Evolutionary conservation across 371 early-diverging fungal species (phyloP), one percentile per base, ranked within the genome.

Genomic region (Mortierella sp.): DNA sequence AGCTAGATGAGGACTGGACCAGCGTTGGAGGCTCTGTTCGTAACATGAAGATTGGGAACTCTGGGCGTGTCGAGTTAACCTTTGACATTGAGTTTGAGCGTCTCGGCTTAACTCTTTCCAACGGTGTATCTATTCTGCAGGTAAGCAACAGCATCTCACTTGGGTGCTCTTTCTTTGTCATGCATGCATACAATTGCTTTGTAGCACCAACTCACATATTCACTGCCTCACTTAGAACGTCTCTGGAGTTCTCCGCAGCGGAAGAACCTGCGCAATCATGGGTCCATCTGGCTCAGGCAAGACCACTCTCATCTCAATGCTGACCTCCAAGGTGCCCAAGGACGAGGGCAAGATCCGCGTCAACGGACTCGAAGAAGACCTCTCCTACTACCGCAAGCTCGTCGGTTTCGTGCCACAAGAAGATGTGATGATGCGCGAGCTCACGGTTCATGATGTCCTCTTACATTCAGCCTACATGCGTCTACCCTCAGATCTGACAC

Each of bases 231-330:
- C 28, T 11, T 73, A 87, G 83, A 90, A 88, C 46, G 90, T 93
- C 1, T 89, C 90, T 1, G 94, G 94, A 8, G 73, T 79, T 14
- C 85, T 94, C 34, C 61, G 79, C 34, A 73, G 89, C 5, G 93
- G 93, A 3, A 83, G 92, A 55, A 88, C 91, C 44, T 91, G 92
- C 44, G 88, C 88, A 13, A 95, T 97, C 80, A 93, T 97, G 93
- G 97, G 96, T 1, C 93, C 95, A 2, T 94, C 93, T 2, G 94
- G 93, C 10, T 92, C 93, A 1, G 95, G 95, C 1, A 93, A 93
- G 73, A 94, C 95, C 0, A 93, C 93, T 0, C 77, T 91, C 31
- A 88, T 91, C 50, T 80, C 83, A 13, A 77, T 88, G 67, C 67
- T 88, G 57, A 83, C 92, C 2, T 91, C 92, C 34, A 91, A 88